Evolutionary conservation across 129 eudicot genomes (phyloP), one percentile per base, ranked within the genome.

Genomic region (Flaveria sonorensis): DNA sequence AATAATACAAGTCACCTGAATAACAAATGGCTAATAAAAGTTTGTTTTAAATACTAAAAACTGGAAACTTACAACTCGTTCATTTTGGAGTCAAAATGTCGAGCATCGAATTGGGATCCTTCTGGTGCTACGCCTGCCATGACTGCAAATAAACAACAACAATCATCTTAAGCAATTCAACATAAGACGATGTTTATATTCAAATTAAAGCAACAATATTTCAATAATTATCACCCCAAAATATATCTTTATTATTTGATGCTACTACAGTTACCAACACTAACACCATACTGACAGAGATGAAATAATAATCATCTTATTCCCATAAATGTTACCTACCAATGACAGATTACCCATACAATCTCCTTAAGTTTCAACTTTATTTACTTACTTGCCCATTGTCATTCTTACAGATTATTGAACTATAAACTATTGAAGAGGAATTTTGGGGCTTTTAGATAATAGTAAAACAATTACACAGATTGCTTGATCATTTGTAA

Each of bases 71-170:
- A 91, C 97, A 88, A 40, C 50, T 91, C 97, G 63, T 67, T 91
- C 97, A 91, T 88, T 73, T 82, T 90, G 39, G 89, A 50, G 81
- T 90, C 96, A 73, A 59, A 91, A 55, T 88, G 89, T 11, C 83
- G 81, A 62, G 81, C 77, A 81, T 91, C 97, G 64, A 84, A 91
- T 40, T 91, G 91, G 10, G 93, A 79, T 47, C 93, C 91, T 78
- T 88, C 97, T 60, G 93, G 83, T 76, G 96, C 92, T 72, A 84
- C 62, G 14, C 88, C 93, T 64, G 97, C 93, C 93, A 91, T 91
- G 81, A 84, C 94, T 91, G 80, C 76, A 81, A 20, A 71, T 39
- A 71, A 32, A 69, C 23, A 10, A 24, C n/a, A 46, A 61, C 16
- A 71, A 19, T 5, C 45, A 71, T 61, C 18, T 26, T 24, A 3